Conservation (phyloP, 1,284 basidiomycete species). For the Gomphus bonarii region DNA sequence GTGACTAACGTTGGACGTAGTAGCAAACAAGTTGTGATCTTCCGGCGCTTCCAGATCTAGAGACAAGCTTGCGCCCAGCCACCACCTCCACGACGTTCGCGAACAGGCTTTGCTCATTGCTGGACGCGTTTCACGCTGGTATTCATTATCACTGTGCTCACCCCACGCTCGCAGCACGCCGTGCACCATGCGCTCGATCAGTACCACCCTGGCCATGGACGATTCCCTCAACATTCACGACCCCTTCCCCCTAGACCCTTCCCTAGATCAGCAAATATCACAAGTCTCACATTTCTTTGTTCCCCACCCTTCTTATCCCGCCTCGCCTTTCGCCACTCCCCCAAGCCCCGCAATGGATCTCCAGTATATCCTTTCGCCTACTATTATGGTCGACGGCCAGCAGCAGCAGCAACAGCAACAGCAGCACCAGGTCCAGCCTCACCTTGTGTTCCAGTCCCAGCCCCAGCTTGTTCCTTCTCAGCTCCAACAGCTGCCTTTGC, state of each 20-base stretch:
- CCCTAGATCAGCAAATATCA: not conserved
- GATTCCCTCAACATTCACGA: constrained; percentile 4
- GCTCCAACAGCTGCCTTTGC: not conserved
- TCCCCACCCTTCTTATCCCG: not conserved
- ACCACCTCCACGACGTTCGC: not conserved
- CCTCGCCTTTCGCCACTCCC: not conserved
- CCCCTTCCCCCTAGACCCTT: constrained; percentile 6
- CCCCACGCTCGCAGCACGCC: constrained; percentile 6
- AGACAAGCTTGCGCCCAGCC: constrained; percentile 1
- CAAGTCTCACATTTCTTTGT: not conserved
- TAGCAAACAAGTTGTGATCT: not conserved
- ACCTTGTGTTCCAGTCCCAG: not conserved
- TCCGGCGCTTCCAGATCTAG: constrained; percentile 3
- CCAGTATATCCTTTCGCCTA: constrained; percentile 6
- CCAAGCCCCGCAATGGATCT: constrained; percentile 8
- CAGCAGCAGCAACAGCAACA: not conserved
- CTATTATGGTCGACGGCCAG: not conserved
- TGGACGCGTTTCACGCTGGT: not conserved
- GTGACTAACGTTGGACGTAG: not conserved
- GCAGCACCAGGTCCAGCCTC: not conserved
- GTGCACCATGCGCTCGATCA: constrained; percentile 9
- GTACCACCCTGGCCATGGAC: constrained; percentile 3
- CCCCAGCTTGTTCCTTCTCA: not conserved
- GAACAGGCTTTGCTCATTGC: not conserved
- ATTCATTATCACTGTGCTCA: not conserved